Conservation (phyloP, 495 filamentous ascomycete genomes). For the Tuber indicum region DNA sequence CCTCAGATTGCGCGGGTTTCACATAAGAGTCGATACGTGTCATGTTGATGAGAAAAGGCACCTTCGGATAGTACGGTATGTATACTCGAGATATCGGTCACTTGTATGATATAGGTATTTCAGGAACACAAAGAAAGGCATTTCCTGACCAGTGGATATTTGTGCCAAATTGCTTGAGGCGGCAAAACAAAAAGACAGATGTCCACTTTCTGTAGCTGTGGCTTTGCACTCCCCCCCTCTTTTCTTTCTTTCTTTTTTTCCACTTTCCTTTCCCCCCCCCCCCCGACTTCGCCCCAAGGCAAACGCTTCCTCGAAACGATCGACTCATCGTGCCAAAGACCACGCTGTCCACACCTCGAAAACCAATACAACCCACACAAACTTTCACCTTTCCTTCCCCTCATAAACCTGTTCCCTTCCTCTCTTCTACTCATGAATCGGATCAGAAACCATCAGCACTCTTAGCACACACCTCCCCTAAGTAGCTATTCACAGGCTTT, state of each 20-base stretch:
- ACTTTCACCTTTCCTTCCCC: background rate
- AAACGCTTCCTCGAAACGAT: background rate
- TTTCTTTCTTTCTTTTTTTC: background rate
- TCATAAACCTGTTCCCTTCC: background rate
- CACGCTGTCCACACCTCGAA: slow-evolving; percentile 3
- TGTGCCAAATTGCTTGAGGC: background rate
- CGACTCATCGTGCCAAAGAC: background rate
- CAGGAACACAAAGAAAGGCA: background rate
- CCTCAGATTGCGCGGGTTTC: background rate
- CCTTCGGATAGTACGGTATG: background rate
- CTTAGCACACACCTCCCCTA: background rate
- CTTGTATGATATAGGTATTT: background rate
- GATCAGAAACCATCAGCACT: background rate
- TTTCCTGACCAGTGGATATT: background rate
- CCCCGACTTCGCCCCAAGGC: background rate
- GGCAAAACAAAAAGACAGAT: background rate
- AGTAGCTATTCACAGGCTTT: background rate
- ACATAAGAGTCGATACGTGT: background rate
- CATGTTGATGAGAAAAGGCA: background rate
- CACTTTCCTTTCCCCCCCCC: background rate
- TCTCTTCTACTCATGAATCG: background rate
- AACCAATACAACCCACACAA: background rate
- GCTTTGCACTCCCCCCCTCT: background rate
- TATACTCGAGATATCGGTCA: background rate
- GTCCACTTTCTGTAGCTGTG: background rate